Base-by-base conservation (phyloP, 306 rosid genomes). In the Trichosanthes truncata region DNA sequence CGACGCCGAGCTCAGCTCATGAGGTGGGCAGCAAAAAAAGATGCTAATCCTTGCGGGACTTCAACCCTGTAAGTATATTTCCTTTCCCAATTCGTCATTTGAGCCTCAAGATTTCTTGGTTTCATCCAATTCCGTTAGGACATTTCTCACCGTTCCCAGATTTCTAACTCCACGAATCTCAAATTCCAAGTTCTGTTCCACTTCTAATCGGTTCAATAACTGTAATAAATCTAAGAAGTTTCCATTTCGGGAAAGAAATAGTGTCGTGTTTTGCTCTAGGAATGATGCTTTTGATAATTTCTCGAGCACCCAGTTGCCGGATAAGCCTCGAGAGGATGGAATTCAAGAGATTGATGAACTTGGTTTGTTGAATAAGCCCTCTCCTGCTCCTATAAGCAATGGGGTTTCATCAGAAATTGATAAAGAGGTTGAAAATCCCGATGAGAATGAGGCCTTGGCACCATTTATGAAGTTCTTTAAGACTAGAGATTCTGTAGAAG, bases 381-480 rank as follows among this genome's bases (percentile, higher is more conserved):
- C 87, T 20, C 97, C 94, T 0, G 53, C 86, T 38, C 79, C 83
- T 73, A 74, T 82, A 49, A 49, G 52, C 77, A 83, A 89, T 74
- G 89, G 40, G 77, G 78, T 83, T 9, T 76, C 77, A 76, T 79
- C 86, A 8, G 91, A 91, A 82, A 80, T 77, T 55, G 90, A 84
- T 46, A 14, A 38, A 29, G 92, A 78, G 2, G 61, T 82, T 43
- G 88, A 71, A 56, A 86, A 82, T 26, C 76, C 66, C 45, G 84
- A 82, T 9, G 71, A 84, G 57, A 85, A 86, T 20, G 87, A 87
- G 81, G 91, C 89, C 40, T 84, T 95, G 65, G 96, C 93, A 56
- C 97, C 97, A 31, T 95, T 95, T 84, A 17, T 95, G 90, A 93
- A 90, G 89, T 93, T 95, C 80, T 93, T 95, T 87, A 87, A 86